Evolutionary conservation across 129 eudicot species (phyloP).

Genomic region (Calendula officinalis): DNA sequence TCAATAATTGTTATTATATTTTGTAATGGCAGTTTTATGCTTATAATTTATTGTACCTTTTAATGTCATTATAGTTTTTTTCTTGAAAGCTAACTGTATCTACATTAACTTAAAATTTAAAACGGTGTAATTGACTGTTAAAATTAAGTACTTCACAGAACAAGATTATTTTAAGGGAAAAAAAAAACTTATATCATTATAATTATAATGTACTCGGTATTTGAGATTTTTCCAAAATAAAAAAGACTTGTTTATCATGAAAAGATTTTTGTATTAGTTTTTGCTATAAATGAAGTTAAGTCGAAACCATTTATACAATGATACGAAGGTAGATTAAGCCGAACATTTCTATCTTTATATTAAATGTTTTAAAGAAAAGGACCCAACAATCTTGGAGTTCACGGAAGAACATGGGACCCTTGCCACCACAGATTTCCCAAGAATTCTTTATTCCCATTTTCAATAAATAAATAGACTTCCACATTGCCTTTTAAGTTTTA

Average conservation of each 20-base stretch:
- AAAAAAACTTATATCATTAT: too few relatives aligned
- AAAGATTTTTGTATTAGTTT: too few relatives aligned
- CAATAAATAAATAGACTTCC: conserved; percentile 9
- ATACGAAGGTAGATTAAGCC: too few relatives aligned
- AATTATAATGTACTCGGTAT: too few relatives aligned
- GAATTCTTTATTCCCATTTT: conserved; percentile 16
- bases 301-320: too few relatives aligned
- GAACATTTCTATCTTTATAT: too few relatives aligned
- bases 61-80: not conserved
- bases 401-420: conserved; percentile 30
- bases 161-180: too few relatives aligned
- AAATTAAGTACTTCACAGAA: too few relatives aligned
- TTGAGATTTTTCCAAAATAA: too few relatives aligned
- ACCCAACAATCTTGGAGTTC: conserved; percentile 42
- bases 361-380: not conserved
- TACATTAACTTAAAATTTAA: not conserved
- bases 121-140: too few relatives aligned
- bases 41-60: not conserved
- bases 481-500: not conserved
- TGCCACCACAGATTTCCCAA: conserved; percentile 10
- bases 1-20: not conserved
- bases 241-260: too few relatives aligned
- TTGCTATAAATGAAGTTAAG: too few relatives aligned
- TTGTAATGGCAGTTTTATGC: not conserved
- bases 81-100: not conserved